Evolutionary conservation across 2,329 filamentous ascomycete genomes (phyloP), one percentile per base, ranked within the genome.

Genomic region (Fusarium sp.): DNA sequence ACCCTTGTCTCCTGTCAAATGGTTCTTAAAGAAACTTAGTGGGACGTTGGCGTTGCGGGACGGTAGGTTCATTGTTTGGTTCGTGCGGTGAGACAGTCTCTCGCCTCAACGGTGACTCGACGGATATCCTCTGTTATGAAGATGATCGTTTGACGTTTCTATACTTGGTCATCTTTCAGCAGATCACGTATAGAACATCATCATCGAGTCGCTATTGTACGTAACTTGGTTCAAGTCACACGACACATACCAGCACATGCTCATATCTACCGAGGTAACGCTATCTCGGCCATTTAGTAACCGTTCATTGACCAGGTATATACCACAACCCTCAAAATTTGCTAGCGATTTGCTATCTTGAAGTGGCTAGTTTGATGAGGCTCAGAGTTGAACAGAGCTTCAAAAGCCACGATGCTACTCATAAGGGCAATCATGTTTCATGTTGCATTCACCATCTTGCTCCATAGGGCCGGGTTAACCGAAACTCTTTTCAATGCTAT

Each of bases 1-100:
- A 65, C 61, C 62, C 62, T 52, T 65, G 62, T 40, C 61, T 59
- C 16, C 47, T 66, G 61, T 66, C 63, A 66, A 66, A 65, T 25
- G 18, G 32, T 27, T 58, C 18, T 22, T 24, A 52, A 37, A 37
- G 34, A n/a, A 37, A 37, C 34, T 37, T 37, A 37, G 52, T 59
- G 53, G 32, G 53, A 65, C 52, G 30, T 37, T 37, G 34, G 34
- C 34, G 34, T 20, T 42, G 51, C 61, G 59, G 61, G 59, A 58
- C 40, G 32, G 47, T 40, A 30, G 42, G 61, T 52, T 59, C 45
- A 25, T 47, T 37, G 32, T 41, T 48, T 66, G 62, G 62, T 65
- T 57, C 40, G 41, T 59, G 62, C 46, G 34, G 57, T 52, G 54
- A 47, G 40, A 57, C 47, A 29, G 30, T 32, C 27, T 49, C 44